Conservation (phyloP, 371 early-diverging fungal species). For the Cladochytrium tenue region DNA sequence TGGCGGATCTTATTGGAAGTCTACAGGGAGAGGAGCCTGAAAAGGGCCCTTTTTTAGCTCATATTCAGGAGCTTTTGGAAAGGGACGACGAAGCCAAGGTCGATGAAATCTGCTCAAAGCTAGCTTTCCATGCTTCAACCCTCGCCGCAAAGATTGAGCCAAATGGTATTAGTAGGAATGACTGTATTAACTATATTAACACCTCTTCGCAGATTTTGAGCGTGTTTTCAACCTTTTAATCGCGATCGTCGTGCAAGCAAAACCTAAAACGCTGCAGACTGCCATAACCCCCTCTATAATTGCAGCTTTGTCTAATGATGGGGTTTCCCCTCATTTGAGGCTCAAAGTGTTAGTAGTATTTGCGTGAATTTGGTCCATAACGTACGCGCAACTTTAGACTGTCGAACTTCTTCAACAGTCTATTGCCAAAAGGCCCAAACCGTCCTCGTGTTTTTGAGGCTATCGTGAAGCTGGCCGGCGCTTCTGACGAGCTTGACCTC, state of each 20-base stretch:
- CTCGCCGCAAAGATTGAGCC: not conserved
- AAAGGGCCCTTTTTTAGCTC: not conserved
- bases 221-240: slow-evolving; percentile 71
- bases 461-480: slow-evolving; percentile 73
- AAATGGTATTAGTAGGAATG: not conserved
- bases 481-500: slow-evolving; percentile 71
- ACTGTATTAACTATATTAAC: not conserved
- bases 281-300: slow-evolving; percentile 58
- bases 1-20: not conserved
- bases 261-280: slow-evolving; percentile 48
- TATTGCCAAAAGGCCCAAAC: slow-evolving; percentile 63
- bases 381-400: slow-evolving; percentile 55
- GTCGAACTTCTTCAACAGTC: slow-evolving; percentile 78
- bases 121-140: not conserved
- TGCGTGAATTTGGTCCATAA: slow-evolving; percentile 1
- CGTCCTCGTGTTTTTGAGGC: slow-evolving; percentile 74
- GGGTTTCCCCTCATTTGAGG: slow-evolving; percentile 55
- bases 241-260: slow-evolving; percentile 53
- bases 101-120: not conserved
- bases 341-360: slow-evolving; percentile 60
- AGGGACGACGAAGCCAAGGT: not conserved
- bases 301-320: slow-evolving; percentile 37
- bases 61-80: not conserved
- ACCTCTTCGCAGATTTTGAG: slow-evolving; percentile 66
- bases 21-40: not conserved